Percentiles rank a stretch among this genome's conserved stretches.
These are phyloP conservation scores for Kodamaea arcana DNA, from an alignment of 1,139 yeast species.

Conservation along the genomic window DNA sequence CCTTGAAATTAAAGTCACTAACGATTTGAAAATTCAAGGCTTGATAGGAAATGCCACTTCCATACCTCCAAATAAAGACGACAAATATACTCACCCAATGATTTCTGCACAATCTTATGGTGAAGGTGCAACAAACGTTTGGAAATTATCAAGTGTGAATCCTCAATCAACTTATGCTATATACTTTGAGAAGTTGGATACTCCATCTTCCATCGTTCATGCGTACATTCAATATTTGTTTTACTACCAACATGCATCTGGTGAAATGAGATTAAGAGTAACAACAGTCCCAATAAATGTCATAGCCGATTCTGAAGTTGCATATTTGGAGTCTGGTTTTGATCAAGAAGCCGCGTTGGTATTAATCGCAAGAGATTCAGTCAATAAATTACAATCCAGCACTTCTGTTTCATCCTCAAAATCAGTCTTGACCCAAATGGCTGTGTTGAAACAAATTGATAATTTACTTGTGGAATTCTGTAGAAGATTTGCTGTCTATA, in stretches of 20 bases:
- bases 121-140: slow-evolving; percentile 51
- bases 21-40: slow-evolving; percentile 52
- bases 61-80: slow-evolving; percentile 30
- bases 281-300: slow-evolving; percentile 47
- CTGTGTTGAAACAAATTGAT: slow-evolving; percentile 78
- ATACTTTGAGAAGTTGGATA: slow-evolving; percentile 51
- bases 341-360: slow-evolving; percentile 74
- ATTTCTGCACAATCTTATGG: slow-evolving; percentile 37
- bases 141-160: slow-evolving; percentile 56
- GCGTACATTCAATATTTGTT: slow-evolving; percentile 66
- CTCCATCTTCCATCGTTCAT: slow-evolving; percentile 18
- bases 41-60: slow-evolving; percentile 56
- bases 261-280: slow-evolving; percentile 43
- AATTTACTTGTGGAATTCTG: slow-evolving; percentile 80
- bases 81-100: slow-evolving; percentile 19
- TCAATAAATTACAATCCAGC: slow-evolving; percentile 39
- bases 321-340: slow-evolving; percentile 41
- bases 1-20: slow-evolving; percentile 48
- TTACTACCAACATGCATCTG: slow-evolving; percentile 62
- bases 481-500: slow-evolving; percentile 82
- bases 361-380: slow-evolving; percentile 51
- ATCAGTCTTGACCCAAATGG: slow-evolving; percentile 10
- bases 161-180: slow-evolving; percentile 58
- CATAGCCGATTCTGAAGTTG: slow-evolving; percentile 41
- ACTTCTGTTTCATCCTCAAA: slow-evolving; percentile 12